phyloP scores from a whole-genome alignment of 257 asterid genomes.

The Scutellaria galericulata region DNA sequence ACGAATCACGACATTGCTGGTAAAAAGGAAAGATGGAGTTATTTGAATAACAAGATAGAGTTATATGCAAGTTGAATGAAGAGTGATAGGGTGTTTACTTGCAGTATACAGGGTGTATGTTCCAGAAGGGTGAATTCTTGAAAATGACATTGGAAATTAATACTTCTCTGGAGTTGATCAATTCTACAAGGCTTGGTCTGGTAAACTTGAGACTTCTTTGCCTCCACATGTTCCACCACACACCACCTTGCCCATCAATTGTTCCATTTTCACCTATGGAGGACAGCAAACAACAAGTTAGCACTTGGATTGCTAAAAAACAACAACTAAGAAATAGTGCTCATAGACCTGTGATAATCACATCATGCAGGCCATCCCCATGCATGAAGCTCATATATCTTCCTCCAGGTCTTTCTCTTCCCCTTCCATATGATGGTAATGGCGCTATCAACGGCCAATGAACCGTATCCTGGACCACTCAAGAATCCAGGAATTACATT shows the following conservation, averaged over 20 bases:
- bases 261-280: constrained; percentile 90
- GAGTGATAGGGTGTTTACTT: constrained; percentile 48
- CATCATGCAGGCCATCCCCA: constrained; percentile 89
- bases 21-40: constrained; percentile 13
- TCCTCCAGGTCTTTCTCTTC: constrained; percentile 93
- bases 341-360: constrained; percentile 76
- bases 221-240: constrained; percentile 99
- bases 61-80: no score
- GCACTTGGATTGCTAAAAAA: not conserved
- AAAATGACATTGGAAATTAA: constrained; percentile 75
- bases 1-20: constrained; percentile 82
- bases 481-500: constrained; percentile 9
- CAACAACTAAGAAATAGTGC: not conserved
- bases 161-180: constrained; percentile 77
- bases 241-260: constrained; percentile 92
- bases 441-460: constrained; percentile 87
- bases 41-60: not conserved
- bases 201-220: constrained; percentile 75
- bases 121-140: constrained; percentile 98
- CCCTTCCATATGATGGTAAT: constrained; percentile 95
- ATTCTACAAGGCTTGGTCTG: constrained; percentile 83
- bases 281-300: constrained; percentile 1
- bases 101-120: constrained; percentile 96
- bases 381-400: constrained; percentile 91
- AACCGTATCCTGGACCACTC: constrained; percentile 55